phyloP scores from a whole-genome alignment of 129 eudicot species.

The Tagetes patula region DNA sequence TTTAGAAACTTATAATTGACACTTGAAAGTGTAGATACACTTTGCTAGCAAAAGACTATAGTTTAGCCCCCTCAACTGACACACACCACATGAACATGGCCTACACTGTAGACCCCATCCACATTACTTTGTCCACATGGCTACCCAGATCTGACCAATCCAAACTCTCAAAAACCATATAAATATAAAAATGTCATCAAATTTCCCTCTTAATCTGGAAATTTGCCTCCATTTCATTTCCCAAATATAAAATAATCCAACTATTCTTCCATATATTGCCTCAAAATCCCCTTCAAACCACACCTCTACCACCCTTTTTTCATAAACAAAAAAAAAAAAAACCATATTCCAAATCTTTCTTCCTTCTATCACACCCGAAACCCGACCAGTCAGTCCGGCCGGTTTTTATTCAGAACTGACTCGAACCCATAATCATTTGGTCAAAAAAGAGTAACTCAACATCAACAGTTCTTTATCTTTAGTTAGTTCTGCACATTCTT shows the following conservation, averaged over 20 bases:
- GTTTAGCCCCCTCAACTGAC: constrained; percentile 52
- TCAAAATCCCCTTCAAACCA: constrained; percentile 30
- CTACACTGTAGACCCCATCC: constrained; percentile 50
- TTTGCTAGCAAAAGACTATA: constrained; percentile 15
- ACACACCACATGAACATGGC: constrained; percentile 69
- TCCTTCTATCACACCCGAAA: neutral
- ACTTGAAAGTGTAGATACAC: constrained; percentile 29
- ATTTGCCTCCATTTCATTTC: constrained; percentile 32
- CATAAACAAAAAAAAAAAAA: constrained; percentile 25
- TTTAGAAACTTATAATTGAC: constrained; percentile 32
- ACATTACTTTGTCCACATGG: constrained; percentile 80
- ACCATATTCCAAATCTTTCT: neutral
- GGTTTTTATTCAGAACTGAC: neutral
- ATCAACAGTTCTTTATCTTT: neutral
- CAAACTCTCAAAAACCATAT: constrained; percentile 37
- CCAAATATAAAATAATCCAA: constrained; percentile 28
- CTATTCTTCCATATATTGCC: constrained; percentile 38
- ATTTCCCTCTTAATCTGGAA: constrained; percentile 35
- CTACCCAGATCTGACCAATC: constrained; percentile 40
- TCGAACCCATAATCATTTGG: neutral
- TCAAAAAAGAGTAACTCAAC: neutral
- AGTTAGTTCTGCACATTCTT: constrained; percentile 38
- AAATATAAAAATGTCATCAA: constrained; percentile 18
- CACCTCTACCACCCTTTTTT: constrained; percentile 48
- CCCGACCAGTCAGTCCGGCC: neutral